Evolutionary conservation across 352 stramenopile species (phyloP), one percentile per base, ranked within the genome.

Genomic region (Paralagenidium karlingii): DNA sequence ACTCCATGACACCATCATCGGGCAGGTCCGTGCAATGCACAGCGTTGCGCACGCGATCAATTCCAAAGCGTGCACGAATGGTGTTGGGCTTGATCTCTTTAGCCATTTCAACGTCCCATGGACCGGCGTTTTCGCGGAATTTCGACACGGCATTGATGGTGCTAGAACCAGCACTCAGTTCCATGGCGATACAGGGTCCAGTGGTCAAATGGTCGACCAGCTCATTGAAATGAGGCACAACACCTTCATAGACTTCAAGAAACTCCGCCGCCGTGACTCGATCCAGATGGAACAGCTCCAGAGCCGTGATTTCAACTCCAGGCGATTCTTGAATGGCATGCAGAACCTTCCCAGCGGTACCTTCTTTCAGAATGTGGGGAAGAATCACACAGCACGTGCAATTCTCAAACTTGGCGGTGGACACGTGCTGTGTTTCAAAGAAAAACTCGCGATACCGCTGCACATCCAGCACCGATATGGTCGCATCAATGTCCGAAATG

Each of bases 21-120:
- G 62, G 44, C 8, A 97, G 53, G 48, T 97, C 90, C 0, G 90
- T 97, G 70, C 85, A 96, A 49, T 97, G 88, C 15, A 97, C 70
- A 9, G 76, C 88, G 49, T 96, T 96, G 28, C 68, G 63, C 36
- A 95, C 70, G 28, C 68, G 63, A 53, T 96, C 80, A 20, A 76
- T 55, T 13, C 89, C 92, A 62, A 85, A 97, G 31, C 66, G 74
- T 25, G 75, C 92, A 20, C 92, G 77, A 27, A 98, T 71, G 12
- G 84, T 94, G 13, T 83, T 61, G 1, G 86, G 80, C 27, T 82
- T 58, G 9, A 98, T 60, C 56, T 96, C 82, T 49, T 94, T 94
- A 15, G 90, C 89, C 63, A 96, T 94, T 34, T 95, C 71, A 5
- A 95, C 68, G 49, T 96, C 83, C 69, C 79, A 96, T 1, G 88